Evolutionary conservation across 2,329 filamentous ascomycete genomes (phyloP).

Genomic region (Phyllosticta citriasiana): DNA sequence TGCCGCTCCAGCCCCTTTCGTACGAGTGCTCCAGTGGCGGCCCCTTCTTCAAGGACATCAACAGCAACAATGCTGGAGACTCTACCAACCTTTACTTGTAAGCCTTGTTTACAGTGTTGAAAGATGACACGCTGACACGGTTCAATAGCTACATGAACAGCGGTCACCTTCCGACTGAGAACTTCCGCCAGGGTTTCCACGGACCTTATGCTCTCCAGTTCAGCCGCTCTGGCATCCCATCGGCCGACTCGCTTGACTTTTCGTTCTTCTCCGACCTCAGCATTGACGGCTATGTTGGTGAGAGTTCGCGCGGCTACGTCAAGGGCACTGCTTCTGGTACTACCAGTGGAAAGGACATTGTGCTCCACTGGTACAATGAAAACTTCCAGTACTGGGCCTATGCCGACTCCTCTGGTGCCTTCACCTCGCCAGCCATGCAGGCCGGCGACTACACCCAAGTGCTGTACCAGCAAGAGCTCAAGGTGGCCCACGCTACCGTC

Average conservation of each 20-base stretch:
- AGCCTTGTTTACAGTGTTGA: neutral
- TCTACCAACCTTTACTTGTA: constrained; percentile 50
- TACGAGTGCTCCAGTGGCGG: constrained; percentile 56
- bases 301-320: constrained; percentile 48
- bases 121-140: neutral
- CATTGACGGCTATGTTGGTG: constrained; percentile 49
- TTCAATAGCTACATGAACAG: constrained; percentile 49
- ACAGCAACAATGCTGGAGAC: constrained; percentile 52
- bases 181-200: constrained; percentile 52
- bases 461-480: constrained; percentile 50
- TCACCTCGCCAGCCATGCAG: constrained; percentile 57
- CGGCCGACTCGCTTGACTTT: constrained; percentile 34
- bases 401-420: constrained; percentile 44
- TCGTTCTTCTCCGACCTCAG: constrained; percentile 51
- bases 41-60: constrained; percentile 53
- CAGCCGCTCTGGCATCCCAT: constrained; percentile 47
- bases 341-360: constrained; percentile 36
- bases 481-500: constrained; percentile 35
- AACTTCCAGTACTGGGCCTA: constrained; percentile 57
- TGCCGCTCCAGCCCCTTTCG: constrained; percentile 44
- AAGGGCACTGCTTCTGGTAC: constrained; percentile 52
- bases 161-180: constrained; percentile 45
- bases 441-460: constrained; percentile 60
- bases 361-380: constrained; percentile 49
- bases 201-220: constrained; percentile 56